Percentiles rank a stretch among this genome's conserved stretches.
Conservation (phyloP, 768 basidiomycete species). For the Rhizopogon salebrosus region DNA sequence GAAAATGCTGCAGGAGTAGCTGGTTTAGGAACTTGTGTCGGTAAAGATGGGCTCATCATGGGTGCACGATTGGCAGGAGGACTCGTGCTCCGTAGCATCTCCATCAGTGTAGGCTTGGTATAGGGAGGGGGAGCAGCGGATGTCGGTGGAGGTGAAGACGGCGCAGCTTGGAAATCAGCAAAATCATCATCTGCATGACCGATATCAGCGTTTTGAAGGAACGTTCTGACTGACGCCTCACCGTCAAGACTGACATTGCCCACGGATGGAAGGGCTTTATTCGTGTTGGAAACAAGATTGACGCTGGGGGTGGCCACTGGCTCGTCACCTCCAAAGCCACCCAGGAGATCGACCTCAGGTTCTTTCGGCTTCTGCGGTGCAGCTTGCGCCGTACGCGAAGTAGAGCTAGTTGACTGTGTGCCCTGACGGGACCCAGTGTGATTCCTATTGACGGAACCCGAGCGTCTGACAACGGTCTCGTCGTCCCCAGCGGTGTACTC, state of each 20-base stretch:
- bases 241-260: conserved; percentile 22
- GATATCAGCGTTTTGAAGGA: conserved; percentile 6
- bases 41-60: conserved; percentile 5
- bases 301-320: conserved; percentile 24
- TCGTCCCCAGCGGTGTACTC: conserved; percentile 98
- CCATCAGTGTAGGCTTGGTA: conserved; percentile 40
- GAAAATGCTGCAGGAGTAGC: conserved; percentile 22
- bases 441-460: conserved; percentile 32
- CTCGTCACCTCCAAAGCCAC: conserved; percentile 68
- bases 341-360: conserved; percentile 69
- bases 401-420: conserved; percentile 13
- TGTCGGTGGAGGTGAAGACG: conserved; percentile 30
- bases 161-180: conserved; percentile 79
- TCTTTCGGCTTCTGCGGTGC: conserved; percentile 38
- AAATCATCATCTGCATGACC: conserved; percentile 70
- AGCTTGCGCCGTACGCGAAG: conserved; percentile 17
- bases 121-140: conserved; percentile 30
- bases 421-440: conserved; percentile 37
- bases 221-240: conserved; percentile 4
- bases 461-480: conserved; percentile 44
- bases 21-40: conserved; percentile 11
- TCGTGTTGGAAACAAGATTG: conserved; percentile 10
- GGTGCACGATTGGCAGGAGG: conserved; percentile 20
- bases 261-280: conserved; percentile 27
- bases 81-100: conserved; percentile 35